phyloP scores from a whole-genome alignment of 106 monocot species.

The Acorus gramineus region DNA sequence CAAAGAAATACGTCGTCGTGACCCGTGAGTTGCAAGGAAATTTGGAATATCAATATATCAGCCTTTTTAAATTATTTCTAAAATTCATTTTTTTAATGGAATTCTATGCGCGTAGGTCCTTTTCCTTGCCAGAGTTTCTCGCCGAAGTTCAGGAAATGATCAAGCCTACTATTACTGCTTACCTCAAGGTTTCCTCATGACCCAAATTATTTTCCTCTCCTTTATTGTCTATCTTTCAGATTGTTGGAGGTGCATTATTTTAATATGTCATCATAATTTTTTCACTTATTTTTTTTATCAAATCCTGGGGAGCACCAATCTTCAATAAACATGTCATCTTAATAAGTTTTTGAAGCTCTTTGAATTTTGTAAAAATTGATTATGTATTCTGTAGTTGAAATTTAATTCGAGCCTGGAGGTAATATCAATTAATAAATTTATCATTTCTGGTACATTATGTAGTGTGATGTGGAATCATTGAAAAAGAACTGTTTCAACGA shows the following conservation, averaged over 20 bases:
- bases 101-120: conserved; percentile 41
- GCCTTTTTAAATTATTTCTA: not conserved
- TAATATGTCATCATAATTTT: no score
- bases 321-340: no score
- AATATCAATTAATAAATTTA: no score
- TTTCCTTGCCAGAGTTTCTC: conserved; percentile 91
- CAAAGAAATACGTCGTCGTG: conserved; percentile 86
- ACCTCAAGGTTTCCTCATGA: conserved; percentile 43
- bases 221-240: not conserved
- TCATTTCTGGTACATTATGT: not conserved
- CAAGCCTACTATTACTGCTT: conserved; percentile 74
- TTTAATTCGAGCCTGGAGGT: no score
- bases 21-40: conserved; percentile 58
- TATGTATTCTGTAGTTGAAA: not conserved
- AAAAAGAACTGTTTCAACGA: conserved; percentile 77
- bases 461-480: conserved; percentile 75
- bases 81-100: not conserved
- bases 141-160: conserved; percentile 96
- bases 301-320: no score
- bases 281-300: no score
- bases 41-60: not conserved
- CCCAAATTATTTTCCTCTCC: not conserved
- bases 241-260: no score
- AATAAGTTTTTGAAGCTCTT: not conserved
- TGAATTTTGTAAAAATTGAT: not conserved